Percentiles rank a stretch among this genome's conserved stretches.
These are phyloP conservation scores for Diaporthe citrichinensis DNA, from an alignment of 2,329 filamentous ascomycete genomes.

Conservation along the genomic window DNA sequence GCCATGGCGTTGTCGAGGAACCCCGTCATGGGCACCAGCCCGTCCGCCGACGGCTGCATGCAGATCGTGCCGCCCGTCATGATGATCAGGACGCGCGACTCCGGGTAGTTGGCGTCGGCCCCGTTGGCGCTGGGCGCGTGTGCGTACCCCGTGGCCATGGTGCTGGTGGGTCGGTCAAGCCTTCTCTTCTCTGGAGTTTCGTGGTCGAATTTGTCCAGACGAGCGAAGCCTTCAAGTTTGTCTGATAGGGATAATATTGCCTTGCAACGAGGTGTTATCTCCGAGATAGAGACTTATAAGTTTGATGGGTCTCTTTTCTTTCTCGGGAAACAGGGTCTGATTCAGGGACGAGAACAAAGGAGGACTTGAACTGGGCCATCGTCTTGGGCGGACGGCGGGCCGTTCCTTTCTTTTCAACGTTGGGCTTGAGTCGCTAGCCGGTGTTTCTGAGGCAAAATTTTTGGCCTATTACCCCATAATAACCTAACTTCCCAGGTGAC, in stretches of 20 bases:
- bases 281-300: not conserved
- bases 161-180: not conserved
- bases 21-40: slow-evolving; percentile 83
- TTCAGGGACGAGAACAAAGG: not conserved
- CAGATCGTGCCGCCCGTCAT: slow-evolving; percentile 94
- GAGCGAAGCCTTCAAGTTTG: not conserved
- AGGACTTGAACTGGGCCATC: not conserved
- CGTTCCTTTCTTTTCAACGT: slow-evolving; percentile 34
- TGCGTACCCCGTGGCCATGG: slow-evolving; percentile 23
- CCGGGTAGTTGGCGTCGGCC: slow-evolving; percentile 63
- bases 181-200: not conserved
- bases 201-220: not conserved
- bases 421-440: slow-evolving; percentile 34
- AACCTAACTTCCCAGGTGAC: slow-evolving; percentile 39
- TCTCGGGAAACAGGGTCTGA: not conserved
- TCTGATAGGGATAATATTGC: not conserved
- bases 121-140: slow-evolving; percentile 16
- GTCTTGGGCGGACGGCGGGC: slow-evolving; percentile 20
- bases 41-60: slow-evolving; percentile 86
- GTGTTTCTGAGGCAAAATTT: slow-evolving; percentile 21
- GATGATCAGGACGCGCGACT: slow-evolving; percentile 88
- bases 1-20: slow-evolving; percentile 89
- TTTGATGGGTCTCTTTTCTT: not conserved
- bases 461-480: slow-evolving; percentile 42
- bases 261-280: not conserved